phyloP scores from a whole-genome alignment of 305 asterid species.

The Fraxinus ornus region DNA sequence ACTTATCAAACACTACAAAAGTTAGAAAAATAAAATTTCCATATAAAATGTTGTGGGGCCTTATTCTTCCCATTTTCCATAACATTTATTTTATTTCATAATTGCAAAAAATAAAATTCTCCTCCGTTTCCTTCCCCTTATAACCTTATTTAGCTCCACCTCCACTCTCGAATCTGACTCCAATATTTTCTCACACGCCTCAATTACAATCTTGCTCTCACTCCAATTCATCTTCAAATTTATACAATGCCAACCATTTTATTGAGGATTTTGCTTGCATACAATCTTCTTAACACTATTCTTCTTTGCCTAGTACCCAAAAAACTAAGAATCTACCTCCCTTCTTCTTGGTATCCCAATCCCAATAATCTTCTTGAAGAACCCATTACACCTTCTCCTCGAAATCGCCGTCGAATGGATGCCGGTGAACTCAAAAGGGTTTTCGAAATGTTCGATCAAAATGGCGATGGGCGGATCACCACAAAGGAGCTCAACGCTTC shows the following conservation, averaged over 20 bases:
- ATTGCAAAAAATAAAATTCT: not conserved
- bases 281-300: not conserved
- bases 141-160: not conserved
- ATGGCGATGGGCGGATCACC: slow-evolving; percentile 12
- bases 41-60: no score
- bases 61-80: no score
- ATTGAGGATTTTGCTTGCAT: not conserved
- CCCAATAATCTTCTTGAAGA: not conserved
- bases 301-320: not conserved
- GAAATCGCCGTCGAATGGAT: not conserved
- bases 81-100: not conserved
- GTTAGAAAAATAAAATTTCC: no score
- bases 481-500: not conserved
- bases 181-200: not conserved
- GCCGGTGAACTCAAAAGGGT: not conserved
- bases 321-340: slow-evolving; percentile 5
- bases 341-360: not conserved
- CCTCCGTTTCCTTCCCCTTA: not conserved
- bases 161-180: not conserved
- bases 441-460: slow-evolving; percentile 9
- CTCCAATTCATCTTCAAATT: not conserved
- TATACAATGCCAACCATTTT: not conserved
- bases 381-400: not conserved
- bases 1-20: no score
- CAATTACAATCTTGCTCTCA: not conserved